Percentiles rank a stretch among this genome's conserved stretches.
Conservation (phyloP, 2,329 filamentous ascomycete species). For the Pezicula rhizophila region DNA sequence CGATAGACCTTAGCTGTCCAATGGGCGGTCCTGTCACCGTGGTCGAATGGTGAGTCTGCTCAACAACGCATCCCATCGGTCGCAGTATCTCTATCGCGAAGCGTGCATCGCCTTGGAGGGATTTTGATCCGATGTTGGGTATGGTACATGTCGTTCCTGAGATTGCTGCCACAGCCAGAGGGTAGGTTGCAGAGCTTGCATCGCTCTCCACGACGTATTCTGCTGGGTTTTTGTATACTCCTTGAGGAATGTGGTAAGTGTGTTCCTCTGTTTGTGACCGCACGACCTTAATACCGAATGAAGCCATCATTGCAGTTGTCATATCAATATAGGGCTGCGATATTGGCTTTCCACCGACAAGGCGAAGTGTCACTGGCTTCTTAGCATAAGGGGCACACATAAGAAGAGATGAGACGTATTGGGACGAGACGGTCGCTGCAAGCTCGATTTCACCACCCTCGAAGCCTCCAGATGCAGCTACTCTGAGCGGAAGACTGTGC, state of each 20-base stretch:
- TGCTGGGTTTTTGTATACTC: constrained; percentile 72
- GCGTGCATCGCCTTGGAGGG: constrained; percentile 87
- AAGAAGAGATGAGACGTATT: constrained; percentile 93
- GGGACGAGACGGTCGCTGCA: constrained; percentile 93
- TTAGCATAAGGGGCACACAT: constrained; percentile 98
- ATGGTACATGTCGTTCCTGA: constrained; percentile 93
- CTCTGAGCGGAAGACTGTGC: constrained; percentile 75
- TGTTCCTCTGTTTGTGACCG: constrained; percentile 74
- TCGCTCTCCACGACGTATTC: constrained; percentile 95
- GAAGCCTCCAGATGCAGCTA: constrained; percentile 77
- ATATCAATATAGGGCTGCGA: constrained; percentile 98
- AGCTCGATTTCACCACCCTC: constrained; percentile 84
- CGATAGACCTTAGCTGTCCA: constrained; percentile 67
- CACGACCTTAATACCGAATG: constrained; percentile 78
- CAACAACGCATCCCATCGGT: constrained; percentile 90
- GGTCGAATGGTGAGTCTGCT: constrained; percentile 79
- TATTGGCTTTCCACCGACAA: constrained; percentile 95
- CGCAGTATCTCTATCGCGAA: constrained; percentile 86
- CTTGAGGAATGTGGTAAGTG: constrained; percentile 89
- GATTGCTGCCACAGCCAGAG: constrained; percentile 87
- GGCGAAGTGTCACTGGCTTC: constrained; percentile 78
- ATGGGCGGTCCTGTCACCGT: constrained; percentile 83
- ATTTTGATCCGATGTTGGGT: constrained; percentile 89
- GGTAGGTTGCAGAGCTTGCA: constrained; percentile 95
- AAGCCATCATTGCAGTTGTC: constrained; percentile 95